Conservation (phyloP, 176 grass and related monocot genomes). For the Typha latifolia region DNA sequence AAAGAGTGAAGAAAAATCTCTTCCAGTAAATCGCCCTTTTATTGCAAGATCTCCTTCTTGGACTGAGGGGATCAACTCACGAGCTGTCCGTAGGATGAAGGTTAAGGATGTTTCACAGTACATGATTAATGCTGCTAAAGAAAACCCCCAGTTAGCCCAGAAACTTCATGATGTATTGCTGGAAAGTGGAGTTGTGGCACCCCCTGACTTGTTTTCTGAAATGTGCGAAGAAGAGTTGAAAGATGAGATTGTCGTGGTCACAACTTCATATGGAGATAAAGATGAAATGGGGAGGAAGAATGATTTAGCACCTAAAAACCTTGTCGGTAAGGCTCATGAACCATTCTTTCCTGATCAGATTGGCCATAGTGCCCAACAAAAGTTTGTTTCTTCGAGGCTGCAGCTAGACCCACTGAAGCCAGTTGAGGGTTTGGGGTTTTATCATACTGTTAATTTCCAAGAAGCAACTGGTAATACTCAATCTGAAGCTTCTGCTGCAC, state of each 20-base stretch:
- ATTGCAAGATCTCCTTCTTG: slow-evolving; percentile 19
- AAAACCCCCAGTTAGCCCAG: slow-evolving; percentile 84
- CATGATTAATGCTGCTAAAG: slow-evolving; percentile 98
- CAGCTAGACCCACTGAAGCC: slow-evolving; percentile 46
- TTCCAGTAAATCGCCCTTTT: slow-evolving; percentile 4
- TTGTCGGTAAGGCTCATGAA: slow-evolving; percentile 23
- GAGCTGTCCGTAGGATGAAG: slow-evolving; percentile 72
- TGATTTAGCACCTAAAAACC: no score
- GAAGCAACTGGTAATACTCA: not conserved
- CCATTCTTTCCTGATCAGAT: slow-evolving; percentile 28
- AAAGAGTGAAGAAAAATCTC: slow-evolving; percentile 15
- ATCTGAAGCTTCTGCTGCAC: slow-evolving; percentile 13
- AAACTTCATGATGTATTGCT: slow-evolving; percentile 94
- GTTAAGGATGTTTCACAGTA: slow-evolving; percentile 97
- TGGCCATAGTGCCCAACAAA: no score
- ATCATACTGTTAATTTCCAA: slow-evolving; percentile 16
- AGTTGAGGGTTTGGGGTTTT: slow-evolving; percentile 38
- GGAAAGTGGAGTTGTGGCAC: slow-evolving; percentile 91
- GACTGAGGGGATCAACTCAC: slow-evolving; percentile 31
- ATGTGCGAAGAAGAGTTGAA: slow-evolving; percentile 62
- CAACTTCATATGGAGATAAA: slow-evolving; percentile 24
- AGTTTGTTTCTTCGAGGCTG: no score
- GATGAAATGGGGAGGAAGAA: slow-evolving; percentile 36
- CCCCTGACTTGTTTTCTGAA: slow-evolving; percentile 87
- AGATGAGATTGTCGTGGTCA: slow-evolving; percentile 15